A percentile compares a stretch with the other conserved stretches of the same genome.
Conservation (phyloP, 23 red algal genomes). For the Gracilariopsis chorda region DNA sequence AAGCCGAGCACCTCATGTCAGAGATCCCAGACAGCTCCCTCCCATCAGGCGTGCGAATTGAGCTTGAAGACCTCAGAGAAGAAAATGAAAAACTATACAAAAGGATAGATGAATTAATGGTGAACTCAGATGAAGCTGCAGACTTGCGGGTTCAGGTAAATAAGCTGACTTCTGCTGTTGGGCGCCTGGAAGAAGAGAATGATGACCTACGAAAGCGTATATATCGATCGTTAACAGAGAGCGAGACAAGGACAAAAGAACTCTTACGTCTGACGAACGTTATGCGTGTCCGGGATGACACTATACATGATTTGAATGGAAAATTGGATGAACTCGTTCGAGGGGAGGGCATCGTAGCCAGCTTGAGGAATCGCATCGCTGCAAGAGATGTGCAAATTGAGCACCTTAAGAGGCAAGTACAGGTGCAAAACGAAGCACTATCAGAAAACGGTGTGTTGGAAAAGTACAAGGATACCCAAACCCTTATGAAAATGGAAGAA, state of each 20-base stretch:
- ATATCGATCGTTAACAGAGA: neutral
- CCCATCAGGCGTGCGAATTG: neutral
- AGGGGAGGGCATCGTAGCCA: neutral
- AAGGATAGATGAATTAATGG: neutral
- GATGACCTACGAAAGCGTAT: neutral
- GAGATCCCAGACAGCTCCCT: too few relatives aligned
- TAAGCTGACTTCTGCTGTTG: neutral
- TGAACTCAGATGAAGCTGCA: neutral
- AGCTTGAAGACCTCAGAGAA: neutral
- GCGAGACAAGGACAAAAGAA: neutral
- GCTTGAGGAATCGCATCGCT: neutral
- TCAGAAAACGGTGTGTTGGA: neutral
- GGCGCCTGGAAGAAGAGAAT: neutral
- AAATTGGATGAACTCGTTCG: neutral
- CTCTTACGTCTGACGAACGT: neutral
- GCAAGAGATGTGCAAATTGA: neutral
- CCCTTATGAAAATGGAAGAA: neutral
- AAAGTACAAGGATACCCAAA: neutral
- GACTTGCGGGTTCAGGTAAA: neutral
- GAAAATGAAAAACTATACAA: neutral
- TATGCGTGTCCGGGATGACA: neutral
- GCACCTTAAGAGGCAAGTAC: neutral
- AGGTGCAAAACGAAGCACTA: neutral
- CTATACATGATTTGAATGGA: constrained; percentile 1
- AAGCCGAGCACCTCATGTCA: too few relatives aligned